Conservation (phyloP, 2,329 filamentous ascomycete species). For the Hypoxylon sp. region DNA sequence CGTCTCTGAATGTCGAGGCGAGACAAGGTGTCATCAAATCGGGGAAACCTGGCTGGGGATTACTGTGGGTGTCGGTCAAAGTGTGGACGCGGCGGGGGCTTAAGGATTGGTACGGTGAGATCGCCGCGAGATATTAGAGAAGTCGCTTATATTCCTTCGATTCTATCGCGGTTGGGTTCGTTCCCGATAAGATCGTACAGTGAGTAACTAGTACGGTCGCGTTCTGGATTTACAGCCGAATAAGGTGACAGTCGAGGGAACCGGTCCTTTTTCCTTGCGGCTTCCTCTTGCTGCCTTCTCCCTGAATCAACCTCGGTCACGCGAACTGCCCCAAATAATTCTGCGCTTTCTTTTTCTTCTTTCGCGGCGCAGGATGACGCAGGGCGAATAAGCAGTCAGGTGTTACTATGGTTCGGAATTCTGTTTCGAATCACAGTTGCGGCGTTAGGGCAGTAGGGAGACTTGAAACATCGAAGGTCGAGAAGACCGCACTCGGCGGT, state of each 20-base stretch:
- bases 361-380: slow-evolving; percentile 5
- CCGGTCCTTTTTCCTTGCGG: slow-evolving; percentile 14
- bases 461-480: slow-evolving; percentile 44
- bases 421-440: slow-evolving; percentile 35
- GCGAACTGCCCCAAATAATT: slow-evolving; percentile 33
- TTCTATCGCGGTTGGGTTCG: slow-evolving; percentile 28
- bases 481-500: slow-evolving; percentile 44
- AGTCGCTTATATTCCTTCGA: slow-evolving; percentile 20
- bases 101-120: slow-evolving; percentile 30
- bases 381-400: slow-evolving; percentile 32
- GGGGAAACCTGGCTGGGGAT: slow-evolving; percentile 20
- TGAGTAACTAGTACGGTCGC: slow-evolving; percentile 18
- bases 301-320: slow-evolving; percentile 29
- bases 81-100: slow-evolving; percentile 23
- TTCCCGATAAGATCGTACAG: slow-evolving; percentile 18
- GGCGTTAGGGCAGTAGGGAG: slow-evolving; percentile 35
- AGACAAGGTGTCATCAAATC: slow-evolving; percentile 24
- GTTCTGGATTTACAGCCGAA: slow-evolving; percentile 11
- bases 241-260: slow-evolving; percentile 10
- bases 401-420: slow-evolving; percentile 34
- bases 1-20: slow-evolving; percentile 23
- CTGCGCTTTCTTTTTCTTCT: slow-evolving; percentile 20
- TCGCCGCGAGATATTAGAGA: slow-evolving; percentile 32
- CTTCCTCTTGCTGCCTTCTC: slow-evolving; percentile 33
- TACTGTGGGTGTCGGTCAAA: slow-evolving; percentile 20